Conservation (phyloP, 768 basidiomycete genomes). For the Termitomyces eurrhizus region DNA sequence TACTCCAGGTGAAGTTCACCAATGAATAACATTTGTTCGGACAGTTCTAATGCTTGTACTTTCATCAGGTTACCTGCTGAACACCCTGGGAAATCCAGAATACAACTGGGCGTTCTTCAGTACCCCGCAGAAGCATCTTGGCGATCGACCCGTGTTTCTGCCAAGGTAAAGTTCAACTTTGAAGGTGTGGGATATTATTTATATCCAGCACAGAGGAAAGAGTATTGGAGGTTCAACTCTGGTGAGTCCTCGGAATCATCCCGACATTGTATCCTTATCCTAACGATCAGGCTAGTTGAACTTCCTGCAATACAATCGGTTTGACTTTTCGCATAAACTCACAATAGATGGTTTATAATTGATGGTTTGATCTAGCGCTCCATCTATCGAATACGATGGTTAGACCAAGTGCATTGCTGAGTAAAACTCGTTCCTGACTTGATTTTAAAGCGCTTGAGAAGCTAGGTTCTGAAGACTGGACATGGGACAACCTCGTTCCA, state of each 20-base stretch:
- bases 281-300: background rate
- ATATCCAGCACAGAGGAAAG: background rate
- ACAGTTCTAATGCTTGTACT: no score
- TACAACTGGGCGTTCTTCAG: conserved; percentile 2
- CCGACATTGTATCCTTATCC: background rate
- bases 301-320: conserved; percentile 3
- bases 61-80: background rate
- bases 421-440: background rate
- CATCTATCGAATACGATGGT: background rate
- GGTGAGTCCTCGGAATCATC: background rate
- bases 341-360: no score
- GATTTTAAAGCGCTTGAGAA: no score
- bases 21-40: no score
- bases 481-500: no score
- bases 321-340: background rate
- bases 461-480: no score
- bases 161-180: background rate
- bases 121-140: background rate
- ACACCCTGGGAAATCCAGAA: background rate
- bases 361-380: background rate
- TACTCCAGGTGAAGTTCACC: background rate
- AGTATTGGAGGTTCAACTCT: conserved; percentile 2
- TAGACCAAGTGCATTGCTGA: background rate
- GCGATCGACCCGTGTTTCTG: background rate
- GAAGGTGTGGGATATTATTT: background rate